Percentiles rank a stretch among this genome's conserved stretches.
These are phyloP conservation scores for Clitoria ternatea DNA, from an alignment of 306 rosid species.

Conservation along the genomic window DNA sequence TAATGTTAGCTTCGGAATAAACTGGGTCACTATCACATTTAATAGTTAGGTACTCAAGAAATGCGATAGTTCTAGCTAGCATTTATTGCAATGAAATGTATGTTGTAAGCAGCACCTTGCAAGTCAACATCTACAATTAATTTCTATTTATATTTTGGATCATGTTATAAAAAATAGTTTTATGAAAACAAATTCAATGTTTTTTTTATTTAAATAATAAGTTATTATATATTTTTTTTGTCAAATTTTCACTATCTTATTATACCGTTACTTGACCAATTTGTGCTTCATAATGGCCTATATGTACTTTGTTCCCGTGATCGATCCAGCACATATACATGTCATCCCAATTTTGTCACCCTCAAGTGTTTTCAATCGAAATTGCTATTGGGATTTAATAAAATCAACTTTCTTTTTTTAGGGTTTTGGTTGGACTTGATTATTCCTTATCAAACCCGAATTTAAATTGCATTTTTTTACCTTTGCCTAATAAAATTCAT, in stretches of 20 bases:
- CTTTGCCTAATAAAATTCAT: no score
- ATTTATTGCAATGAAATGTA: slow-evolving; percentile 22
- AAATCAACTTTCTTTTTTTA: no score
- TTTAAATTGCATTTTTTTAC: no score
- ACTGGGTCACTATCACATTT: slow-evolving; percentile 10
- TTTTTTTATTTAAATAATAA: no score
- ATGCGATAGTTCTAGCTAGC: slow-evolving; percentile 15
- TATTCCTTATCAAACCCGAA: no score
- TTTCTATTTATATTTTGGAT: background rate
- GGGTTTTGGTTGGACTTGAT: no score
- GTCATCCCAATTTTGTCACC: no score
- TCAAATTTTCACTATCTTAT: background rate
- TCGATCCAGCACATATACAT: background rate
- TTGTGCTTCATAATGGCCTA: background rate
- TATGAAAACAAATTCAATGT: no score
- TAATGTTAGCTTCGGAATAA: slow-evolving; percentile 15
- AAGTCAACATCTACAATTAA: slow-evolving; percentile 25
- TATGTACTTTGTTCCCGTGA: background rate
- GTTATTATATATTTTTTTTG: background rate
- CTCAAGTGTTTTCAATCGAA: no score
- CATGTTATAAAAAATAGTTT: background rate
- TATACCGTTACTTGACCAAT: background rate
- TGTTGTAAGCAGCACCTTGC: background rate
- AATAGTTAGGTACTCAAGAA: slow-evolving; percentile 28
- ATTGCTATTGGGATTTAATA: no score